These are phyloP conservation scores for Phytophthora hibernalis DNA, from an alignment of 352 stramenopile genomes.

Conservation along the genomic window DNA sequence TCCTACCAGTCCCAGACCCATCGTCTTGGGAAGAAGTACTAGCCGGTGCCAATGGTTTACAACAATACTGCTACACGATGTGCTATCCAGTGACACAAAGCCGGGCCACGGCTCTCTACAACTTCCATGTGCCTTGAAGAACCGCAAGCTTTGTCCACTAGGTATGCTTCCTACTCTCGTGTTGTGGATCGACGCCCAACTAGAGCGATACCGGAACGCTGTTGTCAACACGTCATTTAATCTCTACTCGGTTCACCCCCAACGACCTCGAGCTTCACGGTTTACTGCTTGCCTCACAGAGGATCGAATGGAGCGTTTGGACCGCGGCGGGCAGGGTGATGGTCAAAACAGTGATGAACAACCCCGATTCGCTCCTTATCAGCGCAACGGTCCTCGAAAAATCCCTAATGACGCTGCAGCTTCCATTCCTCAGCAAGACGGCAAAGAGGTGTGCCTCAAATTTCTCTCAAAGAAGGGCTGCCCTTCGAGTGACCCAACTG, in stretches of 20 bases:
- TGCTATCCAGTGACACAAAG: conserved; percentile 1
- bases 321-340: too few species aligned
- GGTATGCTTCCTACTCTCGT: not conserved
- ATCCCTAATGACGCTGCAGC: not conserved
- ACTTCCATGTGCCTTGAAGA: not conserved
- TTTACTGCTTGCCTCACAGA: not conserved
- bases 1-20: conserved; percentile 1
- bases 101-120: too few species aligned
- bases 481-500: not conserved
- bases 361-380: too few species aligned
- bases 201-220: not conserved
- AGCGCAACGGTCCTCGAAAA: not conserved
- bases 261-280: not conserved
- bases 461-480: not conserved
- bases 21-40: conserved; percentile 4
- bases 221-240: not conserved
- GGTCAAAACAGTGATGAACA: too few species aligned
- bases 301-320: not conserved
- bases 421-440: not conserved
- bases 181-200: not conserved
- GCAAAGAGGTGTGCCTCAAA: not conserved
- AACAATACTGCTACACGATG: conserved; percentile 3
- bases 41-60: conserved; percentile 3
- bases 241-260: not conserved
- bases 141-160: not conserved